Evolutionary conservation across 257 asterid genomes (phyloP).

Genomic region (Leptodermis oblonga): DNA sequence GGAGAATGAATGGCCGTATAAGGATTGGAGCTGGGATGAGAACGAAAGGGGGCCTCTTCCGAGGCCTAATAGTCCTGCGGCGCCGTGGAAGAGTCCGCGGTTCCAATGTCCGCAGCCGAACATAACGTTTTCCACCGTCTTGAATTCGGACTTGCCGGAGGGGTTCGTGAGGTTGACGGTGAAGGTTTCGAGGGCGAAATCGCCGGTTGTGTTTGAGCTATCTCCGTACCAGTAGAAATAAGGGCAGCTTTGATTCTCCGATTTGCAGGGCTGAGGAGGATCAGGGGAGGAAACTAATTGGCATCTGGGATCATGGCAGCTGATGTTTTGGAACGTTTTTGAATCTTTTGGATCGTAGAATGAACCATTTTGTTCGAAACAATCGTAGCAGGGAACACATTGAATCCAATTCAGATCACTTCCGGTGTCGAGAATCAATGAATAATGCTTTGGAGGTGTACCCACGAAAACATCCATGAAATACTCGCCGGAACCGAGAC

Average conservation of each 20-base stretch:
- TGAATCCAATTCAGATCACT: constrained; percentile 96
- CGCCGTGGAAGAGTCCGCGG: constrained; percentile 88
- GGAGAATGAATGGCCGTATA: constrained; percentile 73
- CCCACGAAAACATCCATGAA: constrained; percentile 87
- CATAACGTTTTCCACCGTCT: constrained; percentile 71
- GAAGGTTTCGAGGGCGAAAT: constrained; percentile 72
- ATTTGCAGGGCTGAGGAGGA: constrained; percentile 50
- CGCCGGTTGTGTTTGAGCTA: constrained; percentile 86
- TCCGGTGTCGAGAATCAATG: constrained; percentile 84
- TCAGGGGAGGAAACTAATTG: constrained; percentile 70
- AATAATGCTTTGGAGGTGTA: constrained; percentile 82
- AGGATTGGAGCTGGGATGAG: constrained; percentile 68
- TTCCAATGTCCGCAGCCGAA: constrained; percentile 99
- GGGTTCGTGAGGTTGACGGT: constrained; percentile 66
- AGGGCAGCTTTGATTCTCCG: constrained; percentile 56
- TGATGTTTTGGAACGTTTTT: constrained; percentile 44
- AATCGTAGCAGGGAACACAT: constrained; percentile 79
- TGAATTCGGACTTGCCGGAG: constrained; percentile 42
- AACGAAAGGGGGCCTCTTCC: constrained; percentile 84
- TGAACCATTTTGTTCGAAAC: constrained; percentile 81
- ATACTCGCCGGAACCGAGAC: constrained; percentile 65
- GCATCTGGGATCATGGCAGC: constrained; percentile 71
- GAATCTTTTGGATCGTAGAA: constrained; percentile 58
- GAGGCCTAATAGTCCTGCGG: constrained; percentile 81
- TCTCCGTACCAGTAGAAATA: constrained; percentile 97